phyloP scores from a whole-genome alignment of 169 alveolate genomes.

The Cryptosporidium andersoni region DNA sequence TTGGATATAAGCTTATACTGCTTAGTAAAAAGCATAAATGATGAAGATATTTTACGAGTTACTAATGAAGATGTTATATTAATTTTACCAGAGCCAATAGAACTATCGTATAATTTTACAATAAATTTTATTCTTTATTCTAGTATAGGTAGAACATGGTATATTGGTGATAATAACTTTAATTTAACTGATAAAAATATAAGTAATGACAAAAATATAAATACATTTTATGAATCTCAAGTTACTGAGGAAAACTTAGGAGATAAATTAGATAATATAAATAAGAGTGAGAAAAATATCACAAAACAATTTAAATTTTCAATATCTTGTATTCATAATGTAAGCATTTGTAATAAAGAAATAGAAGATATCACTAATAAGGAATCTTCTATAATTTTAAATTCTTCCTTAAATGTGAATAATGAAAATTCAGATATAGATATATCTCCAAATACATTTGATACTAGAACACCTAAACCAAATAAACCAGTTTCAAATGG shows the following conservation, averaged over 20 bases:
- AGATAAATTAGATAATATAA: too few species aligned
- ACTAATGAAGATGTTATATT: slow-evolving; percentile 35
- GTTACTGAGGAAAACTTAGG: too few species aligned
- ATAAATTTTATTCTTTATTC: slow-evolving; percentile 46
- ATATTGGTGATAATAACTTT: background rate
- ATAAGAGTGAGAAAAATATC: too few species aligned
- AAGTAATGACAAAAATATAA: background rate
- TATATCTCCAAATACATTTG: background rate
- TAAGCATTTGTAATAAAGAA: background rate
- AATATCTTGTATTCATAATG: slow-evolving; percentile 1
- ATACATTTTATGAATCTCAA: too few species aligned
- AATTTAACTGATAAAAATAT: background rate
- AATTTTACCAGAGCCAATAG: slow-evolving; percentile 18
- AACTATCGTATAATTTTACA: slow-evolving; percentile 26
- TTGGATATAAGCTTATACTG: slow-evolving; percentile 16
- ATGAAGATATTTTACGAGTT: slow-evolving; percentile 28
- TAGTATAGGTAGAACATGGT: slow-evolving; percentile 33
- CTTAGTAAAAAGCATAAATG: slow-evolving; percentile 20
- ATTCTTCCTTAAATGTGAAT: background rate
- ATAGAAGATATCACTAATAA: background rate
- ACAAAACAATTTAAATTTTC: slow-evolving; percentile 5
- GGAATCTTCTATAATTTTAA: background rate
- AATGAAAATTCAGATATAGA: background rate
- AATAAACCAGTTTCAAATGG: background rate
- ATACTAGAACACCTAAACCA: background rate